Evolutionary conservation across 2,329 filamentous ascomycete genomes (phyloP).

Genomic region (Aspergillus flavus): DNA sequence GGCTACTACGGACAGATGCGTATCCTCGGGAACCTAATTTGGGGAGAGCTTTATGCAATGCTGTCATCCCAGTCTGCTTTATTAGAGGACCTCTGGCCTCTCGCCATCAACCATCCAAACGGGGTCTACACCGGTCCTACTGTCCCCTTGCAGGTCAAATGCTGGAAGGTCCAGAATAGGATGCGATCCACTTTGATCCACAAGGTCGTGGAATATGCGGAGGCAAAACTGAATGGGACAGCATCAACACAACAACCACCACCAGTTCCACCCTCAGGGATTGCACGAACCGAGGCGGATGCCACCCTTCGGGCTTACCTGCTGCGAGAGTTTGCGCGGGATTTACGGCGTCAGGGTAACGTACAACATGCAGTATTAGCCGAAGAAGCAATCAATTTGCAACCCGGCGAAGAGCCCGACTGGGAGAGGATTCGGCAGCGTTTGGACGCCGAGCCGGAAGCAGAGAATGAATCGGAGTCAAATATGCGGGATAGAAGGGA

Average conservation of each 20-base stretch:
- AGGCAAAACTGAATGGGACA: conserved; percentile 6
- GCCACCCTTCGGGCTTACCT: background rate
- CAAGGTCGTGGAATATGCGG: conserved; percentile 10
- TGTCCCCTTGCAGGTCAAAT: conserved; percentile 14
- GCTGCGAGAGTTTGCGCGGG: background rate
- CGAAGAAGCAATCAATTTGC: background rate
- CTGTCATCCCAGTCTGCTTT: conserved; percentile 15
- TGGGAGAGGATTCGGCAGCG: background rate
- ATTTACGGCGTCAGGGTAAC: background rate
- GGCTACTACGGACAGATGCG: conserved; percentile 30
- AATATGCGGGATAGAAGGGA: background rate
- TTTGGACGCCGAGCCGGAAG: background rate
- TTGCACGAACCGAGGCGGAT: background rate
- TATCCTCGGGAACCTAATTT: conserved; percentile 32
- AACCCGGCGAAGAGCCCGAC: background rate
- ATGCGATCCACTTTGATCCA: conserved; percentile 11
- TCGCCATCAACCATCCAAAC: conserved; percentile 32
- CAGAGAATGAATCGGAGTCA: background rate
- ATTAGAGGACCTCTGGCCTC: conserved; percentile 29
- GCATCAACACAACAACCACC: background rate
- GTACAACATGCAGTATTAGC: background rate
- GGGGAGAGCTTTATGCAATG: conserved; percentile 31
- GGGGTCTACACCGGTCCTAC: conserved; percentile 29
- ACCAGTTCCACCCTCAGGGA: background rate
- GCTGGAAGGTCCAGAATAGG: conserved; percentile 16